Evolutionary conservation across 331 rosid genomes (phyloP).

Genomic region (Acacia pycnantha): DNA sequence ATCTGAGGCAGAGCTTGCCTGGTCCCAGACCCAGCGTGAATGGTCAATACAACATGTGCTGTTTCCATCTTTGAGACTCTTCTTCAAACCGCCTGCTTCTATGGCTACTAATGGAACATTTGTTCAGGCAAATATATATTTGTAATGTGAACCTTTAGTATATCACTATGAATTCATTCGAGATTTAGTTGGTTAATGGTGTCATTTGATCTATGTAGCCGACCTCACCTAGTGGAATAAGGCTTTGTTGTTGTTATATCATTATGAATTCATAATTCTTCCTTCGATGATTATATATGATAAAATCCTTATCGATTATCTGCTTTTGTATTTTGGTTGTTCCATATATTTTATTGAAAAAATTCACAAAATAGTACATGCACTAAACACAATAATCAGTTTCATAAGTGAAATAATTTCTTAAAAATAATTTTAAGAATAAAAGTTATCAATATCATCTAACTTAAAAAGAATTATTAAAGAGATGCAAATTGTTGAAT

Average conservation of each 20-base stretch:
- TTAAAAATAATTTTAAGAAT: not conserved
- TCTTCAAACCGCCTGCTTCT: constrained; percentile 77
- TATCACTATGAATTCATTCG: not conserved
- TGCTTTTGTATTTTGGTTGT: not conserved
- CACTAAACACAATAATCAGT: not conserved
- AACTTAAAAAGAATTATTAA: not conserved
- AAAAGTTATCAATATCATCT: not conserved
- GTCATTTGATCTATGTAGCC: too few relatives aligned
- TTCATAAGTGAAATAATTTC: not conserved
- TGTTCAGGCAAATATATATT: constrained; percentile 54
- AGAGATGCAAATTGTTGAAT: not conserved
- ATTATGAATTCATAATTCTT: not conserved
- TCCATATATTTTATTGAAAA: not conserved
- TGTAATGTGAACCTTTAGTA: not conserved
- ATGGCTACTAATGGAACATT: constrained; percentile 85
- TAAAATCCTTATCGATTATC: not conserved
- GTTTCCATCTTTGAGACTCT: constrained; percentile 83
- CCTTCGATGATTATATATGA: not conserved
- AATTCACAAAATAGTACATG: not conserved
- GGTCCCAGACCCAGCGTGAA: constrained; percentile 96
- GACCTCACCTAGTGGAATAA: too few relatives aligned
- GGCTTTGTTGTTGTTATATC: not conserved
- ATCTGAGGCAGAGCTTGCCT: constrained; percentile 81
- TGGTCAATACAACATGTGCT: constrained; percentile 91
- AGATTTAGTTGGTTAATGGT: too few relatives aligned